A percentile compares a stretch with the other conserved stretches of the same genome.
Conservation (phyloP, 176 grass and related monocot genomes). For the barley (Hordeum vulgare) region MorexV3_pseudomolecules_assembly NC_058520.1:130775394-130775893, state of each 20-base stretch:
- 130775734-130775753: conserved; percentile 2
- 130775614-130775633: conserved; percentile 10
- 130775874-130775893: conserved; percentile 62
- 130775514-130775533: not conserved
- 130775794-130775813: not conserved
- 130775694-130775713: conserved; percentile 82
- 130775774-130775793: not conserved
- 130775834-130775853: conserved; percentile 77
- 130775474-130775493: not conserved
- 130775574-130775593: conserved; percentile 9
- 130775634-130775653: conserved; percentile 40
- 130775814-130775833: conserved; percentile 31
- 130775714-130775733: conserved; percentile 80
- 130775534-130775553: not conserved
- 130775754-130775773: conserved; percentile 24
- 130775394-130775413: not conserved
- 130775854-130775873: conserved; percentile 74
- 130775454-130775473: not conserved
- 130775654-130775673: conserved; percentile 64
- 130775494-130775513: not conserved
- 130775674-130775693: conserved; percentile 71
- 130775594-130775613: not conserved
- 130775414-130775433: not conserved
- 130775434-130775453: not conserved
- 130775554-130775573: not conserved